Conservation (phyloP, 2,329 filamentous ascomycete genomes). For the Leptographium lundbergii region DNA sequence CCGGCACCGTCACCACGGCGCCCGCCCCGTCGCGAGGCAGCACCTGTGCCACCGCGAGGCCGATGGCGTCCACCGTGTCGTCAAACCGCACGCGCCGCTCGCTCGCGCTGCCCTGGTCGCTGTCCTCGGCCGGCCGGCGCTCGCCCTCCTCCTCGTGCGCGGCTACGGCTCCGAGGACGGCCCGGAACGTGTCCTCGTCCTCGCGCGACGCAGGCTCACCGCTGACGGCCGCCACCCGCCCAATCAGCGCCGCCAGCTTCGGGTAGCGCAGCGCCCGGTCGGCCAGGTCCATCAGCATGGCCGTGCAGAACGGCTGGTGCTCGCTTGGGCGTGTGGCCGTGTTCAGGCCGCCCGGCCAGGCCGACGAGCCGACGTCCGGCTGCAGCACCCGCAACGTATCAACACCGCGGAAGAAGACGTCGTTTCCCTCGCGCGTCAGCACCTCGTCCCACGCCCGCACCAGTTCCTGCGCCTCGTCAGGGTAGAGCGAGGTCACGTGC, state of each 20-base stretch:
- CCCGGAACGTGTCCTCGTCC: constrained; percentile 9
- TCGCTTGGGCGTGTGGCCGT: no score
- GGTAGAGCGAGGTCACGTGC: constrained; percentile 62
- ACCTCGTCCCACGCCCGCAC: constrained; percentile 54
- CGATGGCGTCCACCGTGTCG: constrained; percentile 1
- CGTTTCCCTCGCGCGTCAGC: constrained; percentile 50
- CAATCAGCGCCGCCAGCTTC: constrained; percentile 25
- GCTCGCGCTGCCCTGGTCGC: no score
- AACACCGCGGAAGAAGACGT: constrained; percentile 64
- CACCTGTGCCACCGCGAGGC: constrained; percentile 3
- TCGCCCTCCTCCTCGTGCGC: constrained; percentile 9
- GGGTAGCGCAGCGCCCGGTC: constrained; percentile 11
- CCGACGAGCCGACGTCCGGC: constrained; percentile 30
- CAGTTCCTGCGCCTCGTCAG: constrained; percentile 43
- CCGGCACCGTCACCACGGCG: background rate
- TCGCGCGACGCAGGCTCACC: constrained; percentile 12
- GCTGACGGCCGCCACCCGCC: constrained; percentile 32
- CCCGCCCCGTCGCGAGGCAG: background rate
- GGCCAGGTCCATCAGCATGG: constrained; percentile 8
- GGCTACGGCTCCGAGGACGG: constrained; percentile 4
- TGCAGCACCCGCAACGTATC: constrained; percentile 74
- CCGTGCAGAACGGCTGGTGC: constrained; percentile 7
- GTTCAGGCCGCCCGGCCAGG: constrained; percentile 2
- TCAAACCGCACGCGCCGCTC: constrained; percentile 3
- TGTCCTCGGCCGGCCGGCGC: background rate